Conservation (phyloP, 2,329 filamentous ascomycete species). For the Neurospora crassa region DNA sequence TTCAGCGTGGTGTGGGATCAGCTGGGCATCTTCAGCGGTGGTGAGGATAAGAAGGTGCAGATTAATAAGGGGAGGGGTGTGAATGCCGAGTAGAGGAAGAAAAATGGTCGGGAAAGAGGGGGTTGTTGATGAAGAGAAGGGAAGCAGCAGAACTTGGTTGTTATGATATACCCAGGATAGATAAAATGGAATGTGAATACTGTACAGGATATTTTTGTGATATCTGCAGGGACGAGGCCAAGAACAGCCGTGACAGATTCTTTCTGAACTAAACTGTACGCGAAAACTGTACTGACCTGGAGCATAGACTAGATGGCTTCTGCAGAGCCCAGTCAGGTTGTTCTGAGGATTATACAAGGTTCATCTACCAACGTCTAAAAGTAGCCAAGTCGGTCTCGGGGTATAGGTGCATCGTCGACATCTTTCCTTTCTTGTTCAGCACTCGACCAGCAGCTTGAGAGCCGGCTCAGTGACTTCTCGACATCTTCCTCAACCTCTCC, state of each 20-base stretch:
- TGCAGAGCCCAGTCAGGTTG: not conserved
- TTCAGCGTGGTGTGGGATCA: conserved; percentile 81
- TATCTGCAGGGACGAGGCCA: not conserved
- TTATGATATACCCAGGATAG: conserved; percentile 15
- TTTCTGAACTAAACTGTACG: not conserved
- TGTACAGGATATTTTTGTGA: not conserved
- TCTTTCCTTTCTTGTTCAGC: not conserved
- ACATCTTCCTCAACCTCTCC: not conserved
- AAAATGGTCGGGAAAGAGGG: not conserved
- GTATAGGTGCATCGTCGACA: not conserved
- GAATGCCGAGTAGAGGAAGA: conserved; percentile 20
- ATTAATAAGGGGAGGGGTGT: conserved; percentile 63
- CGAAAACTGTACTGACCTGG: not conserved
- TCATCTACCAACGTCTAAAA: not conserved
- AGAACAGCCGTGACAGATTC: not conserved
- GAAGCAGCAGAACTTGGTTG: not conserved
- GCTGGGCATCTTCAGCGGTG: conserved; percentile 82
- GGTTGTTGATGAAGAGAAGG: not conserved
- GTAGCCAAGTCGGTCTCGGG: not conserved
- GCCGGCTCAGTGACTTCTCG: not conserved
- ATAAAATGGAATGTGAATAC: not conserved
- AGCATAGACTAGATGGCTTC: not conserved
- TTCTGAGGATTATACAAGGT: too few species aligned
- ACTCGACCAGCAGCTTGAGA: not conserved
- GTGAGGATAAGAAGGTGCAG: conserved; percentile 92